Base-by-base conservation (phyloP, 2,329 filamentous ascomycete species). In the Trichoderma sp. region DNA sequence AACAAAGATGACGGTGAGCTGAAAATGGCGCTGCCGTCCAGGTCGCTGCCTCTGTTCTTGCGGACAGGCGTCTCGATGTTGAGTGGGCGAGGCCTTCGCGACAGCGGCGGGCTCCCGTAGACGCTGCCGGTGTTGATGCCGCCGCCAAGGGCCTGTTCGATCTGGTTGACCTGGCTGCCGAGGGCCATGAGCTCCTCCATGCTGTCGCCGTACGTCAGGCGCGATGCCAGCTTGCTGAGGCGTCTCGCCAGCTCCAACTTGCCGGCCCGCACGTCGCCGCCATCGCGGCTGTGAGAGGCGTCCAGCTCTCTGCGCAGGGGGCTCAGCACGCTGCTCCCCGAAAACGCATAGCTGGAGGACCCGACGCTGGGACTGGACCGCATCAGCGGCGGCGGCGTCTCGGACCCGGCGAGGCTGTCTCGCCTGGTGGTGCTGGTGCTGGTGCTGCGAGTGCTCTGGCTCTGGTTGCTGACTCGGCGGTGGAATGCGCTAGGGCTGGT, bases 221-320 rank as follows among this genome's bases (percentile, higher is more conserved):
- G 78, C 70, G 79, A 78, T 5, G 80, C 79, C 32, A 82, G 78
- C 55, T 80, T 76, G 65, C 76, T 79, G 39, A 82, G 73, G 21
- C 80, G 78, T 68, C 77, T 74, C 13, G 85, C 81, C 65, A 87
- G 80, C 28, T 82, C 80, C 70, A 85, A 81, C 68, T 79, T 80
- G 74, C 78, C 73, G 14, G 73, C 73, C 26, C 75, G 74, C 26
- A 76, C 74, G 2, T 75, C 71, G 64, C 74, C 72, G 4, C 56
- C 67, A 37, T 70, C 59, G 69, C 74, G 28, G 66, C 63, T 51
- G 56, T 30, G 70, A 11, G 65, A 55, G 26, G 65, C 37, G 26
- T 78, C 76, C 28, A 76, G 39, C 59, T 78, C 75, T 34, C 74
- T 77, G 46, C 74, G 74, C 39, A 79, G 72, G 14, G 77, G 77